phyloP scores from a whole-genome alignment of 148 eudicot genomes.

The Suaeda aralocaspica region DNA sequence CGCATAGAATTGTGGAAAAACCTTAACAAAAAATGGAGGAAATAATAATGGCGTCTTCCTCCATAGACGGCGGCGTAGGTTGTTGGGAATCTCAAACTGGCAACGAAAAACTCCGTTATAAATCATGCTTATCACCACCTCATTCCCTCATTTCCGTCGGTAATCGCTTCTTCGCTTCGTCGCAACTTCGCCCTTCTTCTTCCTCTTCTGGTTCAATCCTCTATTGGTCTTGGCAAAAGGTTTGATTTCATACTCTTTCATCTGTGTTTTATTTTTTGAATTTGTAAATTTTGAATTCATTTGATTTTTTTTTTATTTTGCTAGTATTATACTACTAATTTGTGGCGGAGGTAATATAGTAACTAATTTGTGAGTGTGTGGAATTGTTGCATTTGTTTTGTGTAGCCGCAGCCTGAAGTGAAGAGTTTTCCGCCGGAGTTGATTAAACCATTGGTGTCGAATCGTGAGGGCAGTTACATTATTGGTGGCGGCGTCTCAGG shows the following conservation, averaged over 20 bases:
- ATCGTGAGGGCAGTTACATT: constrained; percentile 66
- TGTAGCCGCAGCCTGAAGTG: constrained; percentile 83
- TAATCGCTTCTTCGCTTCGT: constrained; percentile 64
- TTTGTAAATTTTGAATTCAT: too few species aligned
- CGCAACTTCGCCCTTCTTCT: constrained; percentile 59
- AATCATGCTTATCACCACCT: constrained; percentile 57
- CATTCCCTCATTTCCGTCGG: constrained; percentile 69
- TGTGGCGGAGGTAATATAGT: too few species aligned
- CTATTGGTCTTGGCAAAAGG: constrained; percentile 93
- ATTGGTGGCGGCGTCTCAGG: constrained; percentile 81
- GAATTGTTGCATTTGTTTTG: neutral
- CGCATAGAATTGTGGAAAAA: too few species aligned
- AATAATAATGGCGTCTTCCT: constrained; percentile 55
- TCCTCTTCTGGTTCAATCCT: constrained; percentile 65
- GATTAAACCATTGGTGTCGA: constrained; percentile 62
- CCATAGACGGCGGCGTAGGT: constrained; percentile 61
- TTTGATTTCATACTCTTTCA: constrained; percentile 1
- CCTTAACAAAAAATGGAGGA: constrained; percentile 29
- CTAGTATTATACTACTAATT: too few species aligned
- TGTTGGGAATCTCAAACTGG: constrained; percentile 70
- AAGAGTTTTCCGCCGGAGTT: constrained; percentile 83
- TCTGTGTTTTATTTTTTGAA: too few species aligned
- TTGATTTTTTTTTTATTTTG: too few species aligned
- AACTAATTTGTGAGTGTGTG: too few species aligned
- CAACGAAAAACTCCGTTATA: constrained; percentile 49